Evolutionary conservation across 257 asterid species (phyloP).

Genomic region (Gentiana dahurica): DNA sequence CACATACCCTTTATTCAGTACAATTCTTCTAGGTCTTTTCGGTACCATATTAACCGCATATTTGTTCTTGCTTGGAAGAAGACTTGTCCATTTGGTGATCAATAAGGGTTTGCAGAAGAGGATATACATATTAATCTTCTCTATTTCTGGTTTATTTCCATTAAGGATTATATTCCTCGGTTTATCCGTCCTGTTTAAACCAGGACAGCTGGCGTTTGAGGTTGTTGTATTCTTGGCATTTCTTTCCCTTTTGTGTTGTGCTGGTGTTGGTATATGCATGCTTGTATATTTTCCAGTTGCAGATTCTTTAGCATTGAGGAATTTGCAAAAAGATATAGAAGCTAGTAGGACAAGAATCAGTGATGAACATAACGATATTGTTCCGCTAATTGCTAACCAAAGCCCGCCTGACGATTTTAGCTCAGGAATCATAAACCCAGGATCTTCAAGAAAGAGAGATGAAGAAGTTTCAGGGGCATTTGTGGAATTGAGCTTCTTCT

Average conservation of each 20-base stretch:
- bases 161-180: conserved; percentile 63
- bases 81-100: conserved; percentile 54
- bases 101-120: conserved; percentile 76
- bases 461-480: no score
- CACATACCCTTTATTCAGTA: conserved; percentile 74
- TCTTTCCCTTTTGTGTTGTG: conserved; percentile 62
- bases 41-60: conserved; percentile 41
- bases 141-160: conserved; percentile 45
- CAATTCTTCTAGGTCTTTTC: conserved; percentile 58
- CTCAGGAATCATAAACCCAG: conserved; percentile 26
- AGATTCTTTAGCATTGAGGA: conserved; percentile 63
- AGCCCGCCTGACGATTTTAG: conserved; percentile 33
- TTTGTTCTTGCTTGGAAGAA: conserved; percentile 62
- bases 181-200: conserved; percentile 47
- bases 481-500: conserved; percentile 43
- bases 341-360: conserved; percentile 35
- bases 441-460: conserved; percentile 33
- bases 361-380: conserved; percentile 43
- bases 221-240: conserved; percentile 62
- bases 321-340: conserved; percentile 43
- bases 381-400: conserved; percentile 57
- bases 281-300: conserved; percentile 76
- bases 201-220: conserved; percentile 36
- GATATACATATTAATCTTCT: conserved; percentile 54
- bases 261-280: conserved; percentile 49